Evolutionary conservation across 1,284 basidiomycete genomes (phyloP), one percentile per base, ranked within the genome.

Genomic region (Apiotrichum sp.): DNA sequence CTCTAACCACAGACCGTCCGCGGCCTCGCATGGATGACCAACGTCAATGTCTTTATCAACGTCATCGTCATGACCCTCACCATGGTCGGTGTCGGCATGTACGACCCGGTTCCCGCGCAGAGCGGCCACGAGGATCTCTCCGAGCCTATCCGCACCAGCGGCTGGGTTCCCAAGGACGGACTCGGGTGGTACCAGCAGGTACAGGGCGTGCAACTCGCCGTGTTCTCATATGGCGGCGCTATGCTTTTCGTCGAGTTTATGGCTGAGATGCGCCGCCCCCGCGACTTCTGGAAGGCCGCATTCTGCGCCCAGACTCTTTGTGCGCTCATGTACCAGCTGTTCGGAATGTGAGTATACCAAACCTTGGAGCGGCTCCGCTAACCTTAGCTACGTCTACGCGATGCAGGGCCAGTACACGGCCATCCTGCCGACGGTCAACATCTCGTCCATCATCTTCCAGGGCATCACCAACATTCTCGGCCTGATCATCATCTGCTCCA

Each of bases 241-340:
- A 78, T 78, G 77, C 86, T 80, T 39, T 77, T 77, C 54, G 72
- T 81, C 6, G 82, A 85, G 66, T 80, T 86, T 66, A 81, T 86
- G 79, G 80, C 83, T 2, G 85, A 86, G 69, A 86, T 86, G 85
- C 77, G 80, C n/a, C 78, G 84, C 4, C 85, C 85, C 0, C 81
- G 82, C 80, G 84, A 86, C 67, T 86, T 86, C 64, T 86, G 83
- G 82, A 86, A 85, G 67, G 48, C 48, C 3, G 48, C 48, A 1
- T 62, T 79, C 78, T 62, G 50, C 39, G 81, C 83, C 0, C 83
- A 86, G 64, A 51, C 77, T 3, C 70, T 86, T 43, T 86, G 86
- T 64, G 78, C 78, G 63, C 50, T 73, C 31, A 79, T 80, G 4
- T 86, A 57, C 52, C 53, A 52, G 52, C n/a, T 57, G 29, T 57